Evolutionary conservation across 1,139 yeast genomes (phyloP), one percentile per base, ranked within the genome.

Genomic region (Kurtzmaniella quercitrusa): DNA sequence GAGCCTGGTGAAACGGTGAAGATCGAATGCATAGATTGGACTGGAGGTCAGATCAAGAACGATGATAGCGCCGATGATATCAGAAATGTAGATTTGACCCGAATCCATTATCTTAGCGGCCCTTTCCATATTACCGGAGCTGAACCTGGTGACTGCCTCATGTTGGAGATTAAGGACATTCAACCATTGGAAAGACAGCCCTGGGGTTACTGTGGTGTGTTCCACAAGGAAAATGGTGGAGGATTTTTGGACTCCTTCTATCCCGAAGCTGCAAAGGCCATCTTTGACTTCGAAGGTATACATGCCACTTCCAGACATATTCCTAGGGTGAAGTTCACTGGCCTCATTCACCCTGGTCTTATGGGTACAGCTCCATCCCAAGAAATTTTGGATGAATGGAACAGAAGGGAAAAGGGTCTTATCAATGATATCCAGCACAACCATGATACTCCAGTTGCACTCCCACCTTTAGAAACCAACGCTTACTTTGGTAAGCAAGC

Each of bases 21-120:
- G 48, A 59, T 73, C 34, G 79, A 74, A 50, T 74, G 79, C 46
- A 59, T 75, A 41, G 80, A 74, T 48, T 74, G 79, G 79, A 75
- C 79, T 9, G 79, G 79, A 11, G 73, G 73, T 43, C 79, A 74
- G 54, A 64, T 74, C 44, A 58, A 57, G n/a, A 72, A 74, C 54
- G 60, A 63, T 49, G 79, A 74, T 48, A 52, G 58, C 34, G 78
- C 79, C 21, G 76, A 74, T 52, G 79, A 74, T 49, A 59, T 74
- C 48, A 63, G 57, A 47, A 51, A 70, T 47, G 71, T 67, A 37
- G 79, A 74, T 51, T 58, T 74, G 38, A 62, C 73, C 3, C 57
- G 64, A 43, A 70, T 74, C 43, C 79, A 74, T 50, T 74, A 73
- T 51, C 54, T 74, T 11, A 69, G 77, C 5, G 79, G 79, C 2